Evolutionary conservation across 2,329 filamentous ascomycete species (phyloP).

Genomic region (Colletotrichum sp.): DNA sequence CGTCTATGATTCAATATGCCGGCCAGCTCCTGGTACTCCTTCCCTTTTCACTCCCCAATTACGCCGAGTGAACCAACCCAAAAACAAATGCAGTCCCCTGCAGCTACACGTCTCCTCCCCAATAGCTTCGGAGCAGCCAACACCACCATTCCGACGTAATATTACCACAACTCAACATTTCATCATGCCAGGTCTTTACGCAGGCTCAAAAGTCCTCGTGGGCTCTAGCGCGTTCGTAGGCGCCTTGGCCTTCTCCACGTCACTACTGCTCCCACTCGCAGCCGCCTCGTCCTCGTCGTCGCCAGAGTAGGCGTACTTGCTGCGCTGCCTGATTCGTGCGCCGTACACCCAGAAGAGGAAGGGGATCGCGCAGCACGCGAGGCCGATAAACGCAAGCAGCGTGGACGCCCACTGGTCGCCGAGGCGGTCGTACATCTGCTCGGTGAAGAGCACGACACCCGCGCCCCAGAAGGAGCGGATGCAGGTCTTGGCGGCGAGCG

Average conservation of each 20-base stretch:
- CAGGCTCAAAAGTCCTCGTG: constrained; percentile 10
- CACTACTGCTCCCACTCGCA: constrained; percentile 30
- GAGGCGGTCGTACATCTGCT: constrained; percentile 78
- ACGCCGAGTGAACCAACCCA: background rate
- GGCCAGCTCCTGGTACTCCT: background rate
- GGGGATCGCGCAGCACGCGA: constrained; percentile 83
- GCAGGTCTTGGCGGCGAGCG: constrained; percentile 82
- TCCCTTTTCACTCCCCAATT: background rate
- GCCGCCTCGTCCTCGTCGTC: constrained; percentile 48
- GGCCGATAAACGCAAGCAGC: constrained; percentile 73
- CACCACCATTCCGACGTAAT: background rate
- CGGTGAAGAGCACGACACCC: constrained; percentile 77
- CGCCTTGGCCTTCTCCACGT: constrained; percentile 41
- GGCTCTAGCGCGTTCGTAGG: constrained; percentile 21
- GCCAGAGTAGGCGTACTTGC: constrained; percentile 75
- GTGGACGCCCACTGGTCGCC: constrained; percentile 79
- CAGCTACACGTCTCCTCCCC: background rate
- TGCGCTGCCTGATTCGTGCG: constrained; percentile 69
- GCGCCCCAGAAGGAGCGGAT: constrained; percentile 84
- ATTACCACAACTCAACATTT: background rate
- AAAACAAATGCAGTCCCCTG: background rate
- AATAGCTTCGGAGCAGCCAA: background rate
- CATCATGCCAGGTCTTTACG: background rate
- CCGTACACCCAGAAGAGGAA: constrained; percentile 84
- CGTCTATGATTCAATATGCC: background rate